Percentiles rank a stretch among this genome's conserved stretches.
phyloP scores from a whole-genome alignment of 805 yeast genomes.

The Kluyveromyces lactis region DNA sequence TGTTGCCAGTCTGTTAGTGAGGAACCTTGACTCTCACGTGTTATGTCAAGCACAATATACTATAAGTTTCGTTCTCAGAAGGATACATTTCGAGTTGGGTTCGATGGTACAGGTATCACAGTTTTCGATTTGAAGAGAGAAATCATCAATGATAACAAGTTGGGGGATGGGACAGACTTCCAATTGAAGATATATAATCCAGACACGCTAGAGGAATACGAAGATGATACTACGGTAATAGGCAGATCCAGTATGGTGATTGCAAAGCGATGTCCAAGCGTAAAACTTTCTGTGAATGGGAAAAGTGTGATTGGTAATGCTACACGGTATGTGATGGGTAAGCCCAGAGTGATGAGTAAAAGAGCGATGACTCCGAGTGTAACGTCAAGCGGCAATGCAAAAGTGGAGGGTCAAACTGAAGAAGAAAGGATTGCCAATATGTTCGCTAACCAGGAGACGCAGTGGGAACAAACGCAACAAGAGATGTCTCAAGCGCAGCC shows the following conservation, averaged over 20 bases:
- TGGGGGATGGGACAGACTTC: slow-evolving; percentile 79
- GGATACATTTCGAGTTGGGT: slow-evolving; percentile 65
- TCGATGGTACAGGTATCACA: slow-evolving; percentile 95
- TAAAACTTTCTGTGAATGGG: slow-evolving; percentile 25
- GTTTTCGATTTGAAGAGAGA: slow-evolving; percentile 92
- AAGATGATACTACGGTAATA: slow-evolving; percentile 83
- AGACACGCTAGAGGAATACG: slow-evolving; percentile 65
- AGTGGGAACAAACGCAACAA: slow-evolving; percentile 93
- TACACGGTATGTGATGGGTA: slow-evolving; percentile 63
- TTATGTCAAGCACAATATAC: slow-evolving; percentile 84
- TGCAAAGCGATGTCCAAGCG: slow-evolving; percentile 72
- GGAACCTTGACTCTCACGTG: too few species aligned
- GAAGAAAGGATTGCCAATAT: slow-evolving; percentile 83
- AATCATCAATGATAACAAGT: slow-evolving; percentile 68
- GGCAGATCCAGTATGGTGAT: slow-evolving; percentile 81
- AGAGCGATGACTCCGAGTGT: slow-evolving; percentile 14
- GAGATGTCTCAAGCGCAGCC: slow-evolving; percentile 81
- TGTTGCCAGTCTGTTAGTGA: too few species aligned
- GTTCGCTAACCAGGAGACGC: slow-evolving; percentile 90
- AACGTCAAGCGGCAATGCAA: slow-evolving; percentile 12
- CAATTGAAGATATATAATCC: slow-evolving; percentile 66
- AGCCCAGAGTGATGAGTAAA: slow-evolving; percentile 43
- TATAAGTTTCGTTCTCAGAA: slow-evolving; percentile 81
- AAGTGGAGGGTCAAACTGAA: slow-evolving; percentile 50
- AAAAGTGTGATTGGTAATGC: slow-evolving; percentile 48